phyloP scores from a whole-genome alignment of 2,329 filamentous ascomycete species.

The Colletotrichum tamarilloi region DNA sequence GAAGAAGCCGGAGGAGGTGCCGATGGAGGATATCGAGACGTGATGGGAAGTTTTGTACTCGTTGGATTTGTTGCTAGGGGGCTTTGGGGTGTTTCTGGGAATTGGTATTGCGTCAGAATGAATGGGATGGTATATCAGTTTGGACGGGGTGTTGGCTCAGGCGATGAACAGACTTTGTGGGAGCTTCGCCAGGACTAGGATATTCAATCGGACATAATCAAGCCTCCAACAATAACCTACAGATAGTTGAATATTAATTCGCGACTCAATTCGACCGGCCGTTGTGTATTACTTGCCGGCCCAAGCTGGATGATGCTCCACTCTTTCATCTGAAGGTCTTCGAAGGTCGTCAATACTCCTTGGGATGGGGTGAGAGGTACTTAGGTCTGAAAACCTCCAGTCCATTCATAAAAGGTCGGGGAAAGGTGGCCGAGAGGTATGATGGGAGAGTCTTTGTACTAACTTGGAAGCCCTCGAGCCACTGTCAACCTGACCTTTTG shows the following conservation, averaged over 20 bases:
- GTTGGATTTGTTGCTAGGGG: too few relatives aligned
- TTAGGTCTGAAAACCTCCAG: not conserved
- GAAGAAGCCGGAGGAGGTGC: not conserved
- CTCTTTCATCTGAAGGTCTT: not conserved
- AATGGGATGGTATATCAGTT: not conserved
- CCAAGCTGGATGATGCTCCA: not conserved
- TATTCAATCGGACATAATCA: not conserved
- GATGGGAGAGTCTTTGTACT: not conserved
- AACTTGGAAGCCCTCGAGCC: too few relatives aligned
- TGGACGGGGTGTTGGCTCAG: not conserved
- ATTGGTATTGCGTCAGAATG: not conserved
- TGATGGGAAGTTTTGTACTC: too few relatives aligned
- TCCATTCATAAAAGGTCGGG: not conserved
- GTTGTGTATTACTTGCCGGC: not conserved
- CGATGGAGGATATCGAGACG: too few relatives aligned
- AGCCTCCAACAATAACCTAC: not conserved
- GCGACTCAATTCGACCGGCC: not conserved
- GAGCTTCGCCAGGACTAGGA: not conserved
- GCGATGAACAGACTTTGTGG: not conserved
- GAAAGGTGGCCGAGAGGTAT: not conserved
- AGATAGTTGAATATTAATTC: not conserved
- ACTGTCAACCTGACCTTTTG: too few relatives aligned
- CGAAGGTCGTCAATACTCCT: not conserved
- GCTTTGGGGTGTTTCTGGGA: too few relatives aligned
- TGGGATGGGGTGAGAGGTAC: not conserved